phyloP scores from a whole-genome alignment of 2,329 filamentous ascomycete genomes.

The Exophiala bonariae region DNA sequence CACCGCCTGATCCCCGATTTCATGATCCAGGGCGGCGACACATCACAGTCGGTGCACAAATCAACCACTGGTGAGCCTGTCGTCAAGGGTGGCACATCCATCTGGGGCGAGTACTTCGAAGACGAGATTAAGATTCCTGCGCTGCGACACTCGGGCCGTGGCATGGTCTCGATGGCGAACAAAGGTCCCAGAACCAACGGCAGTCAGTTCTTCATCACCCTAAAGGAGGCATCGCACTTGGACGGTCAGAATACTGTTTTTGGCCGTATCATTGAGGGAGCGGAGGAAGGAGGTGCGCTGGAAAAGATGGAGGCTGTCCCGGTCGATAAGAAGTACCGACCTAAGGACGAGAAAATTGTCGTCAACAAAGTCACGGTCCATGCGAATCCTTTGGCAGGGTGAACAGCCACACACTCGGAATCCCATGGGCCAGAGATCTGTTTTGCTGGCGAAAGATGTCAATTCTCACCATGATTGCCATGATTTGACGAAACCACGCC shows the following conservation, averaged over 20 bases:
- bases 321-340: constrained; percentile 63
- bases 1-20: constrained; percentile 64
- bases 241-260: constrained; percentile 69
- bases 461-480: too few species aligned
- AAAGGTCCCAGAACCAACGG: constrained; percentile 58
- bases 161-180: constrained; percentile 61
- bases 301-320: constrained; percentile 59
- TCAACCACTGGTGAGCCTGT: constrained; percentile 43
- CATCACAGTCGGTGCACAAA: constrained; percentile 42
- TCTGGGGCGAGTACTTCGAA: constrained; percentile 56
- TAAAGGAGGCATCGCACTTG: constrained; percentile 61
- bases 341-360: constrained; percentile 51
- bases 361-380: constrained; percentile 62
- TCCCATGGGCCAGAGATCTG: too few species aligned
- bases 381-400: constrained; percentile 64
- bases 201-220: constrained; percentile 65
- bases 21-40: constrained; percentile 64
- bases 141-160: constrained; percentile 57
- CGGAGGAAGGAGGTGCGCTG: constrained; percentile 51
- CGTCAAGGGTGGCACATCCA: constrained; percentile 58
- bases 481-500: too few species aligned
- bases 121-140: constrained; percentile 62
- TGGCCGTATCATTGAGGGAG: constrained; percentile 55
- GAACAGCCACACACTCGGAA: too few species aligned
- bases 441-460: too few species aligned